Evolutionary conservation across 495 filamentous ascomycete species (phyloP), one percentile per base, ranked within the genome.

Genomic region (Xylaria longipes): DNA sequence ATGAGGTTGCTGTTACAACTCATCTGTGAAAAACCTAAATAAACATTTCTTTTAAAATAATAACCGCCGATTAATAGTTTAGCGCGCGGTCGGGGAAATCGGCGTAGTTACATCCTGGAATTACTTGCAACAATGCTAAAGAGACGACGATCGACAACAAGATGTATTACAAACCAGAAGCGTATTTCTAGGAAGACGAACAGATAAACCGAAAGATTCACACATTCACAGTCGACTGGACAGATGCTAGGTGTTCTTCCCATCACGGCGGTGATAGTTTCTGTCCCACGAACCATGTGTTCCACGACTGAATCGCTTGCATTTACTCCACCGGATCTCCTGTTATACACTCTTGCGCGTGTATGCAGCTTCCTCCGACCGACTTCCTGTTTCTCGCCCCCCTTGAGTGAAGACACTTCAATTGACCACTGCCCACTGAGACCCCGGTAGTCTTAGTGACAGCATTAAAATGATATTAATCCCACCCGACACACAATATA

Each of bases 401-500:
- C 45, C 25, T 62, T 39, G 15, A 27, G 45, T 0, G 33, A 70
- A 33, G 33, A 48, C 17, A 48, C 20, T 70, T 54, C 61, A 37
- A 69, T 68, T 70, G 35, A 54, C 25, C 9, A 14, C 27, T 35
- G 58, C 68, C 57, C 7, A 27, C 25, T 20, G 45, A 20, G 6
- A 41, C 45, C 15, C 46, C n/a, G 6, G 20, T 58, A 35, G 43
- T 31, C 41, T n/a, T 48, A 14, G 33, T 60, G 22, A 69, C 22
- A 62, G 57, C 67, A 69, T 69, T 39, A 43, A 61, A 37, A 54
- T 69, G 25, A 48, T 62, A 62, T 69, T 52, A 69, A 62, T 62
- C 15, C 58, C 68, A 62, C 68, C 56, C 33, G 46, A 64, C 58
- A 64, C 45, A 54, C 9, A 39, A 22, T 15, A 33, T 33, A 41